Evolutionary conservation across 306 rosid genomes (phyloP).

Genomic region (Pyrus pyrifolia): DNA sequence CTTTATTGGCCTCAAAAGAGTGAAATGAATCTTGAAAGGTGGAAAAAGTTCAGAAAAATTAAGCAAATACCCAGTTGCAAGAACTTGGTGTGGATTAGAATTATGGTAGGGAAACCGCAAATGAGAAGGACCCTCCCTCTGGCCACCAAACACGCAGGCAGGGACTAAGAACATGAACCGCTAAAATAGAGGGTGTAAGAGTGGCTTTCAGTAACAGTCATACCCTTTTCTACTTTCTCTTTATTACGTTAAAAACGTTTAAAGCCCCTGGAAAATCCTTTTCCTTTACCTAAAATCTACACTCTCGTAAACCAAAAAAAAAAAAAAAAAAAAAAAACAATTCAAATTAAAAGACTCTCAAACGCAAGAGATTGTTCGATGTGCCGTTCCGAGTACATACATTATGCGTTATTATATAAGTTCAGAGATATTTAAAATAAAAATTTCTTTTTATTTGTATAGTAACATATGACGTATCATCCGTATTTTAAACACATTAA

Average conservation of each 20-base stretch:
- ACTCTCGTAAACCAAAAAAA: too few relatives aligned
- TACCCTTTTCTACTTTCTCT: background rate
- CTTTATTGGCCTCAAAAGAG: background rate
- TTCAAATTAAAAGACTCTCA: background rate
- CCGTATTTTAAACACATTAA: too few relatives aligned
- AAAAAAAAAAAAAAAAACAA: too few relatives aligned
- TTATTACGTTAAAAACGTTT: background rate
- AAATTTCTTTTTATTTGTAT: too few relatives aligned
- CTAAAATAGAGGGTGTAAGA: constrained; percentile 7
- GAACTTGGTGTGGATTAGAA: constrained; percentile 27
- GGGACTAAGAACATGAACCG: constrained; percentile 20
- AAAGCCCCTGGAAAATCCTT: background rate
- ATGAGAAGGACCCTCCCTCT: constrained; percentile 12
- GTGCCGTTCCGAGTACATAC: too few relatives aligned
- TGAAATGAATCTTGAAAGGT: constrained; percentile 18
- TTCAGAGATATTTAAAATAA: too few relatives aligned
- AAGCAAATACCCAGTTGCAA: constrained; percentile 26
- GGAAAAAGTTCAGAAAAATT: constrained; percentile 1
- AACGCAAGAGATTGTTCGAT: background rate
- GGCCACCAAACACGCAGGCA: constrained; percentile 11
- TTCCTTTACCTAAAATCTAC: background rate
- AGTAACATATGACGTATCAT: rapidly evolving
- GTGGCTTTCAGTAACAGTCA: constrained; percentile 24
- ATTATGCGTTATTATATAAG: too few relatives aligned
- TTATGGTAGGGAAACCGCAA: constrained; percentile 4